Evolutionary conservation across 352 stramenopile genomes (phyloP), one percentile per base, ranked within the genome.

Genomic region (Phytophthora cryptogea): DNA sequence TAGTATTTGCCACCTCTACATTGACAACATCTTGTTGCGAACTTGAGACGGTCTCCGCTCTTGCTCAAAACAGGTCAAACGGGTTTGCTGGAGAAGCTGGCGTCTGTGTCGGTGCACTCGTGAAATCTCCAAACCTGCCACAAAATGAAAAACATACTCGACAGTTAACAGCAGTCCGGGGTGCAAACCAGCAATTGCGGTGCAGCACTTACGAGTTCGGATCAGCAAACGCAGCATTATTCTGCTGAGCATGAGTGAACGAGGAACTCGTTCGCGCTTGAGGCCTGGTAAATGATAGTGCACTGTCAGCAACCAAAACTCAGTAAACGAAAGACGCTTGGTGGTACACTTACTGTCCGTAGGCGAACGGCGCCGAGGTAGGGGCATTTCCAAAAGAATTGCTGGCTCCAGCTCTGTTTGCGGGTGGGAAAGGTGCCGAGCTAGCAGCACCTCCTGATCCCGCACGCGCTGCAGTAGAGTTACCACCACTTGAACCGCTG

Each of bases 21-120:
- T 36, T 49, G 45, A 26, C 32, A 23, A 56, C 35, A 16, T 50
- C 23, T 53, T 60, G 39, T 17, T 75, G 17, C 59, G 16, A 54
- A 55, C 43, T 42, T 39, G 17, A 52, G 43, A 33, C 39, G 33
- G 20, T n/a, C 16, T 16, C 40, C 20, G 17, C 27, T 40, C 46
- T 59, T 54, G 36, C 66, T 85, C 62, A 94, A 68, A 94, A 91
- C 78, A 94, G 83, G 63, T 94, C 85, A 66, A 94, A 92, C 46
- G 83, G 85, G 55, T 94, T 94, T 32, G 83, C 74, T 27, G 83
- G 56, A 37, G 74, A 65, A 14, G 73, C 65, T 5, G 63, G 28
- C 2, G 55, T 51, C 59, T 74, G 76, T 11, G 43, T 52, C 35
- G 73, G 62, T 11, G 78, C 69, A 52, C 74, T 64, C 9, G 66